Evolutionary conservation across 192 early-diverging fungal species (phyloP), one percentile per base, ranked within the genome.

Genomic region (Phlyctochytrium bullatum): DNA sequence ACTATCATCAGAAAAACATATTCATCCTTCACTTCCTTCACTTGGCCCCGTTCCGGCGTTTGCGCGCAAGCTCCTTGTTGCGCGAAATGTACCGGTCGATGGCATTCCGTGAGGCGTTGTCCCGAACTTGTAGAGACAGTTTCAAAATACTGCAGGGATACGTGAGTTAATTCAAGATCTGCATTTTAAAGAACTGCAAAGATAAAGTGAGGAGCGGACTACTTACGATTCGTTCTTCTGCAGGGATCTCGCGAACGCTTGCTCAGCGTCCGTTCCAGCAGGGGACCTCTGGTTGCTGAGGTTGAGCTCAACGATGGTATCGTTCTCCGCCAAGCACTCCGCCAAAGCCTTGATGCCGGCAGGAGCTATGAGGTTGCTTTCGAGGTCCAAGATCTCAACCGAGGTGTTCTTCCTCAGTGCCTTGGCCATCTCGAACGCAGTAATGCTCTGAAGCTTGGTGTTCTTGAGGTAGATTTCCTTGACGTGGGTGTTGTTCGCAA

Each of bases 211-310:
- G n/a, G n/a, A n/a, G n/a, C n/a, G n/a, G n/a, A n/a, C n/a, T n/a
- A n/a, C 53, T 68, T 67, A 69, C 30, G 50, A 66, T 51, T 64
- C 64, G 76, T 83, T 83, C 65, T 77, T 83, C 24, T 23, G 28
- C 29, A 83, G 32, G 20, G 82, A 65, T 17, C 52, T 61, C 17
- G 79, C 72, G 58, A 83, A 75, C 1, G 65, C 61, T 63, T 81
- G 74, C 61, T 83, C 82, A 3, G 82, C 82, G 47, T 83, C 82
- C 33, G 68, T 81, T 32, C 82, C 82, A 29, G 71, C 52, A 4
- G 72, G 66, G 23, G 62, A 31, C 12, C 69, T 68, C 68, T 83
- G 82, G 58, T 81, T 65, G 23, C 23, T 47, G 33, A 83, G 63
- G 25, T 64, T 53, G 31, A 83, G 53, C 35, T 83, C 78, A 58